These are phyloP conservation scores for Mycena galericulata DNA, from an alignment of 768 basidiomycete genomes.

Conservation along the genomic window DNA sequence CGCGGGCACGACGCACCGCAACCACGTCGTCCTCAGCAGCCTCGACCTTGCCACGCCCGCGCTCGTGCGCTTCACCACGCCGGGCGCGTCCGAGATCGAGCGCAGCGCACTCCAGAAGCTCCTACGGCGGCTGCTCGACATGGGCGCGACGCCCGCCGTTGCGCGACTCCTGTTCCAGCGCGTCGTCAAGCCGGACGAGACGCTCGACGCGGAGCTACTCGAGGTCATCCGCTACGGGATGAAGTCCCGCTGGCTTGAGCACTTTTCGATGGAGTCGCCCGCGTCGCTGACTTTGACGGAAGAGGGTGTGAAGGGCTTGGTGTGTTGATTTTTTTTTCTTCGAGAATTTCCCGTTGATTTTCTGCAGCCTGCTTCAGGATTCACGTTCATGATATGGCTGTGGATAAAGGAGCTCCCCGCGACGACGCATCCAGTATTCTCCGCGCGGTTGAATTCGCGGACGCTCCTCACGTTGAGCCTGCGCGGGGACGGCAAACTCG, in stretches of 20 bases:
- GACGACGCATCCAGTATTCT: conserved; percentile 53
- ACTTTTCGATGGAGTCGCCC: conserved; percentile 74
- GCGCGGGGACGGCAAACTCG: conserved; percentile 67
- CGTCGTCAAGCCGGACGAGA: conserved; percentile 60
- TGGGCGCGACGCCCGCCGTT: conserved; percentile 76
- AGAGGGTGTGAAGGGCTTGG: conserved; percentile 60
- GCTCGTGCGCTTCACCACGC: conserved; percentile 58
- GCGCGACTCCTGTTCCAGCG: conserved; percentile 73
- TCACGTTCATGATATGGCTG: conserved; percentile 78
- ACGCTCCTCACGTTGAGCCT: conserved; percentile 60
- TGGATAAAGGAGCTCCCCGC: conserved; percentile 58
- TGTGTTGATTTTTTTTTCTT: background rate
- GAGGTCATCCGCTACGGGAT: conserved; percentile 78
- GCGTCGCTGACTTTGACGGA: conserved; percentile 65
- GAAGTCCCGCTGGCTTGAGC: conserved; percentile 83
- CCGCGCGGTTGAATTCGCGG: conserved; percentile 43
- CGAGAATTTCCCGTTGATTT: background rate
- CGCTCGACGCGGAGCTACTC: conserved; percentile 71
- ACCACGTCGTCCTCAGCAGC: conserved; percentile 74
- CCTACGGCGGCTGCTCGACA: conserved; percentile 75
- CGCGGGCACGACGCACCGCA: conserved; percentile 71
- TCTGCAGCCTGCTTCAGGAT: conserved; percentile 63
- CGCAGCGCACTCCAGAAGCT: conserved; percentile 71
- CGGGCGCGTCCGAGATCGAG: conserved; percentile 57
- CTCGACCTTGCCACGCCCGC: conserved; percentile 66